These are phyloP conservation scores for Claviceps pusilla DNA, from an alignment of 2,329 filamentous ascomycete genomes.

Conservation along the genomic window DNA sequence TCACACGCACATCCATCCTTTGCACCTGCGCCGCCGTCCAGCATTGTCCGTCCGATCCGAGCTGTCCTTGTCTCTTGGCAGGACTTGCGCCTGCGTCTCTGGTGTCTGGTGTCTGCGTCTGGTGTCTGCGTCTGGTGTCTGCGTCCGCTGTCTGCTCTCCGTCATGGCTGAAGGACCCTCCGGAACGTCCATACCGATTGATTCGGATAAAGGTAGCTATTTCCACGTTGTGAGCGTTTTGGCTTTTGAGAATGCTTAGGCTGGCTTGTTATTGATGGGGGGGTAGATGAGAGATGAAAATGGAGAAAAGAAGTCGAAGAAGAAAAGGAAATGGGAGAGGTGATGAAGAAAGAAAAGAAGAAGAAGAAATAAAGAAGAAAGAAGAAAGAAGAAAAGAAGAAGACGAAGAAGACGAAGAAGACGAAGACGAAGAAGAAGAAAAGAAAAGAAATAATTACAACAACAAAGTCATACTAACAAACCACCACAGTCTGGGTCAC, in stretches of 20 bases:
- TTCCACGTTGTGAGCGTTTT: too few species aligned
- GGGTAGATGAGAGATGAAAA: too few species aligned
- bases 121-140: neutral
- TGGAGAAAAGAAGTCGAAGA: too few species aligned
- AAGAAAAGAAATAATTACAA: neutral
- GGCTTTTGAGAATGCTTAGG: too few species aligned
- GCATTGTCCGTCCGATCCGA: neutral
- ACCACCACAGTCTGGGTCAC: constrained; percentile 64
- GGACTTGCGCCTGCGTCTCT: too few species aligned
- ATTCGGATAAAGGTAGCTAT: constrained; percentile 2
- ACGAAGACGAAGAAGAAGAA: neutral
- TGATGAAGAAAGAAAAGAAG: neutral
- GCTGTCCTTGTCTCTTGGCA: too few species aligned
- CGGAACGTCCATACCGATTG: neutral
- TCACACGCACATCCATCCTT: neutral
- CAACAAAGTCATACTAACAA: neutral
- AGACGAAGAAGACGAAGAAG: neutral
- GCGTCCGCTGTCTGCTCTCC: neutral
- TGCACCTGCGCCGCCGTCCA: neutral
- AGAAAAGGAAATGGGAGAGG: too few species aligned
- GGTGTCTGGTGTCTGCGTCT: too few species aligned
- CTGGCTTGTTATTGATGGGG: too few species aligned
- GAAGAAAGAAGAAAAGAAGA: neutral
- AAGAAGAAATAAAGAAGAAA: neutral
- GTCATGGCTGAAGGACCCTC: neutral